Evolutionary conservation across 1,139 yeast genomes (phyloP), one percentile per base, ranked within the genome.

Genomic region (Pichia sp.): DNA sequence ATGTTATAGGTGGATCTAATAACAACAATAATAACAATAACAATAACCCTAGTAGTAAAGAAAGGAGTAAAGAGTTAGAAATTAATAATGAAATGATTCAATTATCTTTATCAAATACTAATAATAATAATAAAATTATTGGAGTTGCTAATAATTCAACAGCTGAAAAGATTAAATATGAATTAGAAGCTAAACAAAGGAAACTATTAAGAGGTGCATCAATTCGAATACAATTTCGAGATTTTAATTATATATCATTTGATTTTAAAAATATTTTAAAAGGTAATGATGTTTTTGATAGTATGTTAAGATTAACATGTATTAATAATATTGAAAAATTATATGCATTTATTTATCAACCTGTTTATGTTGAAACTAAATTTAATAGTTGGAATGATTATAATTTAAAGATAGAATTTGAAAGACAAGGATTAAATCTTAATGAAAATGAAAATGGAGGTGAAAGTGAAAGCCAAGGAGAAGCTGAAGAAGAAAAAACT

Each of bases 211-310:
- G 77, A 53, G 77, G 75, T 41, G 78, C 75, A 44, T 75, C 71
- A 53, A 71, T 92, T 44, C 76, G 95, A 43, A 66, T 92, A 11
- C 77, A 81, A 42, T 87, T 97, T 61, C 81, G 88, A 55, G 97
- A 92, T 64, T 92, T 88, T 66, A 84, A 92, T n/a, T 86, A 78
- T 58, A 72, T 89, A 49, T 81, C 95, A 27, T 75, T 92, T 59
- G 92, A 86, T 62, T 86, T 92, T 63, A 65, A 65, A 33, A 74
- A 76, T 58, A 83, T 81, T 46, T 58, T 67, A 18, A 73, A 77
- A 31, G 85, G 95, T 49, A 69, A 69, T 34, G 94, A 85, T 50
- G 95, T 83, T 2, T 88, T 75, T 61, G 85, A 82, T 40, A 80
- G 86, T 50, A 71, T 92, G 48, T 75, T 86, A 68, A 76, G 75